These are phyloP conservation scores for Suillus bovinus DNA, from an alignment of 768 basidiomycete species.

Conservation along the genomic window DNA sequence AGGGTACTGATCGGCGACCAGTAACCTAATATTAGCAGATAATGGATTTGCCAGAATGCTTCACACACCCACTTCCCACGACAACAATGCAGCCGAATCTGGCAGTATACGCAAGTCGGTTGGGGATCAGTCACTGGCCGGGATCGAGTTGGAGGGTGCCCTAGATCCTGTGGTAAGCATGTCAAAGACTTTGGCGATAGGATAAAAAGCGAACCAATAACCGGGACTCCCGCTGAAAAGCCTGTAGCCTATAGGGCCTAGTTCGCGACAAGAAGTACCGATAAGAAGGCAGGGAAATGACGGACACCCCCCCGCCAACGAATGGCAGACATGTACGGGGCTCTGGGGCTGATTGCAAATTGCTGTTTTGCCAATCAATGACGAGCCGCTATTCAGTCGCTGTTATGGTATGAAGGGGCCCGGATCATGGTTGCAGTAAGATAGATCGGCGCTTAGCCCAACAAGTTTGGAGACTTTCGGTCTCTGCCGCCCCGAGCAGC, in stretches of 20 bases:
- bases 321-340: background rate
- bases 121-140: too few relatives aligned
- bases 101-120: background rate
- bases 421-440: background rate
- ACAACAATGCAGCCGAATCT: background rate
- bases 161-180: background rate
- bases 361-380: background rate
- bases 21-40: background rate
- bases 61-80: background rate
- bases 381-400: background rate
- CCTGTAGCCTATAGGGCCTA: background rate
- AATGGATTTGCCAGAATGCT: background rate
- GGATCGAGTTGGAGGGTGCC: too few relatives aligned
- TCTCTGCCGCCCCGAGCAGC: background rate
- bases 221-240: background rate
- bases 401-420: background rate
- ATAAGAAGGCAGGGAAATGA: background rate
- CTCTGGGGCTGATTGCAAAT: background rate
- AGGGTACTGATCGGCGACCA: background rate
- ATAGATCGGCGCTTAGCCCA: background rate
- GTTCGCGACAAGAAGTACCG: background rate
- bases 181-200: background rate
- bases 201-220: background rate
- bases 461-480: background rate
- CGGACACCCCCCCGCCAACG: background rate